Percentiles rank a stretch among this genome's conserved stretches.
phyloP scores from a whole-genome alignment of 371 early-diverging fungal genomes.

The Syncephalastrum contaminatum region DNA sequence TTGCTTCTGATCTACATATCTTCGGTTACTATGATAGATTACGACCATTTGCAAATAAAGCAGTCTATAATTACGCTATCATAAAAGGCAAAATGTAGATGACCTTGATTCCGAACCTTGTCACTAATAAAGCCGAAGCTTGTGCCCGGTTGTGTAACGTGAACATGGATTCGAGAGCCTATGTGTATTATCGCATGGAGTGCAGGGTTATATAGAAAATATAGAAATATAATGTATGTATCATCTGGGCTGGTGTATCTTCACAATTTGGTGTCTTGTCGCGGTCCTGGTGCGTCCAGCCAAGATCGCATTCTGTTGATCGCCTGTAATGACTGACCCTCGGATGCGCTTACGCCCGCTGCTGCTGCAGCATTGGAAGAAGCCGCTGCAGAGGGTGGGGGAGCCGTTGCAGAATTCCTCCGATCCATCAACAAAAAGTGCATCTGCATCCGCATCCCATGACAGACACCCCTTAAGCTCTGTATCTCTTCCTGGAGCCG shows the following conservation, averaged over 20 bases:
- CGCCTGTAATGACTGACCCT: conserved; percentile 10
- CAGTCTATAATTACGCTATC: too few relatives aligned
- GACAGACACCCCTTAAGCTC: conserved; percentile 60
- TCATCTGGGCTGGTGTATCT: neutral
- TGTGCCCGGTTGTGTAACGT: too few relatives aligned
- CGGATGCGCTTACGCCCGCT: conserved; percentile 4
- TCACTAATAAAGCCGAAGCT: too few relatives aligned
- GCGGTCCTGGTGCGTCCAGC: conserved; percentile 25
- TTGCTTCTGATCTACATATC: too few relatives aligned
- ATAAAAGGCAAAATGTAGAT: too few relatives aligned
- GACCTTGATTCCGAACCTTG: too few relatives aligned
- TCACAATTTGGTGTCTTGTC: conserved; percentile 45
- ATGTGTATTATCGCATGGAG: too few relatives aligned
- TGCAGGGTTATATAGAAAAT: too few relatives aligned
- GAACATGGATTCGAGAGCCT: too few relatives aligned
- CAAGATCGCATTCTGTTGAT: conserved; percentile 25
- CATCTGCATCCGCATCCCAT: conserved; percentile 70
- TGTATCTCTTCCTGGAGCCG: conserved; percentile 71
- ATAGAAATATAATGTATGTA: neutral
- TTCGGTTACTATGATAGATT: too few relatives aligned
- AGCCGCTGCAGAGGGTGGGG: conserved; percentile 7
- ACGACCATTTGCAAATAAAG: too few relatives aligned
- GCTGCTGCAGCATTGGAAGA: conserved; percentile 12
- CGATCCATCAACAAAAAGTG: conserved; percentile 63
- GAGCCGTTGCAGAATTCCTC: conserved; percentile 18